Conservation (phyloP, 2,329 filamentous ascomycete species). For the Chaetomium strumarium region DNA sequence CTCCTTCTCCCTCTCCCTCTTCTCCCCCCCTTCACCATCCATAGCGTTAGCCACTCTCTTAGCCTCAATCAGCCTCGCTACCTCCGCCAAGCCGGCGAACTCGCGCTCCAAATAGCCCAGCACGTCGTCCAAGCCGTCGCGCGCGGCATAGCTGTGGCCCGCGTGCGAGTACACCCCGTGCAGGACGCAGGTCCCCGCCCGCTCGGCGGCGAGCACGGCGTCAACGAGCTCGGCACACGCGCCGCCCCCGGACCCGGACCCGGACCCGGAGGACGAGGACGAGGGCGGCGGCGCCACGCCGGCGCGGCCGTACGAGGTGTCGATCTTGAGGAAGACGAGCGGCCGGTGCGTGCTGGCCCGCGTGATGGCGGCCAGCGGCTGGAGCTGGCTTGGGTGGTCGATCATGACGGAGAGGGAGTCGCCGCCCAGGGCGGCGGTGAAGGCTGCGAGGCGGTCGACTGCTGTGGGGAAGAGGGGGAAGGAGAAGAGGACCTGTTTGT, state of each 20-base stretch:
- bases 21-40: slow-evolving; percentile 26
- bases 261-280: too few relatives aligned
- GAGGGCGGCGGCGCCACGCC: slow-evolving; percentile 52
- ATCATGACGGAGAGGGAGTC: slow-evolving; percentile 58
- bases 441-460: slow-evolving; percentile 50
- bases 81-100: slow-evolving; percentile 47
- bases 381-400: slow-evolving; percentile 56
- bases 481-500: slow-evolving; percentile 59
- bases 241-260: too few relatives aligned
- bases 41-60: slow-evolving; percentile 23
- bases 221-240: slow-evolving; percentile 42
- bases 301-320: slow-evolving; percentile 66
- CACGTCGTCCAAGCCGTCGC: slow-evolving; percentile 49
- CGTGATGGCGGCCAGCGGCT: slow-evolving; percentile 38
- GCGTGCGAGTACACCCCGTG: slow-evolving; percentile 68
- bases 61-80: slow-evolving; percentile 35
- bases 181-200: slow-evolving; percentile 37
- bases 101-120: slow-evolving; percentile 55
- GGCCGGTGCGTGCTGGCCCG: slow-evolving; percentile 35
- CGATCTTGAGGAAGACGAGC: slow-evolving; percentile 65
- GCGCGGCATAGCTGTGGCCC: slow-evolving; percentile 61
- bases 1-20: slow-evolving; percentile 24
- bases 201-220: slow-evolving; percentile 39
- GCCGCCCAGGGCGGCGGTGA: slow-evolving; percentile 52
- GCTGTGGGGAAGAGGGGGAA: slow-evolving; percentile 60